phyloP scores from a whole-genome alignment of 805 yeast species.

The Pichia ethanolica region DNA sequence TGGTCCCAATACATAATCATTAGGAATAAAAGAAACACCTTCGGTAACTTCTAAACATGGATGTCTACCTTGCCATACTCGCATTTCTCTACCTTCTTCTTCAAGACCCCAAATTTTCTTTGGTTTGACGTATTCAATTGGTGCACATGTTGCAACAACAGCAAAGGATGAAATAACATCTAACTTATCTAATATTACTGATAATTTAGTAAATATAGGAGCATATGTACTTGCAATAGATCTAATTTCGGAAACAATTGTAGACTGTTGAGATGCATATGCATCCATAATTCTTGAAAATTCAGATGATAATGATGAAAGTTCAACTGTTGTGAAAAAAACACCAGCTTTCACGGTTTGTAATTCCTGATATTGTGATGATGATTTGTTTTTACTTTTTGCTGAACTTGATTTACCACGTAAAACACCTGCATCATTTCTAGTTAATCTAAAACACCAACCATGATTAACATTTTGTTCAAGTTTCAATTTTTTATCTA shows the following conservation, averaged over 20 bases:
- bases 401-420: conserved; percentile 34
- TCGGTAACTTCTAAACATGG: conserved; percentile 94
- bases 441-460: conserved; percentile 89
- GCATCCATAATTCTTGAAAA: conserved; percentile 52
- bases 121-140: conserved; percentile 75
- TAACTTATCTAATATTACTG: conserved; percentile 57
- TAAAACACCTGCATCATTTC: conserved; percentile 78
- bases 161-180: conserved; percentile 87
- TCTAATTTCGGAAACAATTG: conserved; percentile 77
- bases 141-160: conserved; percentile 74
- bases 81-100: conserved; percentile 39
- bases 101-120: conserved; percentile 44
- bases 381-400: conserved; percentile 10
- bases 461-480: conserved; percentile 87
- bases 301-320: conserved; percentile 53
- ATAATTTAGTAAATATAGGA: conserved; percentile 65
- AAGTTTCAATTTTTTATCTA: conserved; percentile 80
- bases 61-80: conserved; percentile 75
- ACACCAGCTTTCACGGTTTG: conserved; percentile 95
- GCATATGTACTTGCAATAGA: conserved; percentile 74
- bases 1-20: conserved; percentile 58
- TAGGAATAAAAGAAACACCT: conserved; percentile 82
- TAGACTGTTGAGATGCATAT: conserved; percentile 68
- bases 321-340: conserved; percentile 68
- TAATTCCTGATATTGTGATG: conserved; percentile 60